Base-by-base conservation (phyloP, 495 filamentous ascomycete genomes). In the Penicillium paxilli region DNA sequence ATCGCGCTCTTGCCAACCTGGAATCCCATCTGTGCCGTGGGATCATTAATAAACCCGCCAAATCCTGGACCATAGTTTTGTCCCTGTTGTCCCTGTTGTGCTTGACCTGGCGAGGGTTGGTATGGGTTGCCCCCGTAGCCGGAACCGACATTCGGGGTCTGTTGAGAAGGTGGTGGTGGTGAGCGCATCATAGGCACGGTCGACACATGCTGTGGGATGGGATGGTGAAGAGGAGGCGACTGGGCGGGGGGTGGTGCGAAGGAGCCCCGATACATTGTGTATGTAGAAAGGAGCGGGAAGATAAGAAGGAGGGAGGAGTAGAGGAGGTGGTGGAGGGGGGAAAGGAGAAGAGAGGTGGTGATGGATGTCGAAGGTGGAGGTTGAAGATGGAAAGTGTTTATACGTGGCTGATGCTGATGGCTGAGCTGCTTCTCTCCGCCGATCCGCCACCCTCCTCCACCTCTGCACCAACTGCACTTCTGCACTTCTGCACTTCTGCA, bases 101-200 rank as follows among this genome's bases (percentile, higher is more conserved):
- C 76, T 22, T 76, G 80, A 51, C 75, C 78, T 44, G 75, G 68
- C 3, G 72, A 74, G 21, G 79, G 67, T 52, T 83, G 85, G 64
- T 94, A 89, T 8, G 88, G 87, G 63, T 89, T 93, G 48, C 89
- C 64, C 37, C 61, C 90, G 80, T 95, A 78, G 38, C 73, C 68
- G 44, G 84, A 78, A 38, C 35, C 35, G 35, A 7, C 35, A 57
- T 83, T 81, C 46, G 83, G 81, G 49, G 88, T 84, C 41, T 87
- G 85, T 69, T 91, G 91, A 28, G 89, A 80, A 49, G 89, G 93
- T 38, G 91, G 94, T 26, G 94, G 94, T 30, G 94, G 94, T 49
- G 94, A 98, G 76, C 96, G 88, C 72, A 99, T 88, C 76, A 97
- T 92, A n/a, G 94, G 94, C 44, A 99, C 95, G 45, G 92, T 96